Percentiles rank a stretch among this genome's conserved stretches.
Conservation (phyloP, 192 early-diverging fungal species). For the Rhizophagus prolifer region DNA sequence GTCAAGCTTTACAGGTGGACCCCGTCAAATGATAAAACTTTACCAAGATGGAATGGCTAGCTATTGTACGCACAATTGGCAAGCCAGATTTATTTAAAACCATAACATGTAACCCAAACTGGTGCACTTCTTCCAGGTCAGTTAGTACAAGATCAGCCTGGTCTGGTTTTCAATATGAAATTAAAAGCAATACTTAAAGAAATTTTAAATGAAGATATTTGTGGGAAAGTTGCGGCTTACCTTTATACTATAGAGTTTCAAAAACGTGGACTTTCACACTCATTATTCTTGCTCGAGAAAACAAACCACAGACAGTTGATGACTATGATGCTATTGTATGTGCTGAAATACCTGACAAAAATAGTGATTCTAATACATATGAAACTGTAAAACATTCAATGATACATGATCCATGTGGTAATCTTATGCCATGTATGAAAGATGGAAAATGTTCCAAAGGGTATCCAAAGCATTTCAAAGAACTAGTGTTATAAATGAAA, state of each 20-base stretch:
- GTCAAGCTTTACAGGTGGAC: slow-evolving; percentile 32
- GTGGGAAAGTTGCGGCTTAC: slow-evolving; percentile 34
- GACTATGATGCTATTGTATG: slow-evolving; percentile 32
- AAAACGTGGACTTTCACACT: slow-evolving; percentile 44
- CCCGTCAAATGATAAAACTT: slow-evolving; percentile 22
- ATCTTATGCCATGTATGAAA: slow-evolving; percentile 29
- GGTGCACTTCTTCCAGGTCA: slow-evolving; percentile 32
- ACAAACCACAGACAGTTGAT: slow-evolving; percentile 25
- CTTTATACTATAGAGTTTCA: slow-evolving; percentile 41
- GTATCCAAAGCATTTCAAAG: slow-evolving; percentile 21
- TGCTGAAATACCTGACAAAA: slow-evolving; percentile 35
- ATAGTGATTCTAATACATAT: slow-evolving; percentile 12
- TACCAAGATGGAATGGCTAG: slow-evolving; percentile 35
- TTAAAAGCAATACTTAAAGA: slow-evolving; percentile 25
- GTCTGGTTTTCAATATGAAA: slow-evolving; percentile 36
- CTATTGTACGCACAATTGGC: slow-evolving; percentile 30
- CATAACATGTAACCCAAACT: slow-evolving; percentile 34
- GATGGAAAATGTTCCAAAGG: slow-evolving; percentile 36
- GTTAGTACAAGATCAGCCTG: slow-evolving; percentile 25
- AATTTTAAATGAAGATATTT: slow-evolving; percentile 17
- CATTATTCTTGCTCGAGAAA: slow-evolving; percentile 26
- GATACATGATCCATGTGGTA: slow-evolving; percentile 39
- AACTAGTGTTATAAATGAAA: background rate
- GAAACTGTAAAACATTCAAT: slow-evolving; percentile 32
- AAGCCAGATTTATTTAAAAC: slow-evolving; percentile 45